Evolutionary conservation across 768 basidiomycete genomes (phyloP), one percentile per base, ranked within the genome.

Genomic region (Chlorophyllum brunneum): DNA sequence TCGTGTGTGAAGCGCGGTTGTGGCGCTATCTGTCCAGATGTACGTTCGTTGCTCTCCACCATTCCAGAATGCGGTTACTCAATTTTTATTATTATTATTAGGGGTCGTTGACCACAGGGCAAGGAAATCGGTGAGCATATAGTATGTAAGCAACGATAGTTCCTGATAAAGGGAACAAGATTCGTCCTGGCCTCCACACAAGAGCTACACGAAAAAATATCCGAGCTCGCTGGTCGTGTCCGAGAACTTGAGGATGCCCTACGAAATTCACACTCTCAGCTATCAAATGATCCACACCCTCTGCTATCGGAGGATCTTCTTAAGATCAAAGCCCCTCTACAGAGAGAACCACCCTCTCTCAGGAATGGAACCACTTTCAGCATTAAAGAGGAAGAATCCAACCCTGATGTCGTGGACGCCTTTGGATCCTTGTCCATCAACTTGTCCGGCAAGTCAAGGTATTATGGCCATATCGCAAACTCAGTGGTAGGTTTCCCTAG

Each of bases 1-100:
- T 88, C 86, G 1, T 91, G 88, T 60, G 79, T 89, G 18, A 92
- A 91, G 67, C 78, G 86, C 56, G 86, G 86, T 10, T 88, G 86
- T 61, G 84, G 82, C 44, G 83, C 87, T 51, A 90, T 92, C 56
- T 92, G 88, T 65, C 88, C 88, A 44, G 88, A 91, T 64, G 85
- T 85, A 64, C 54, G 79, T 71, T 47, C 30, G 34, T 8, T 30
- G 34, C 33, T 30, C 34, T 45, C 56, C 54, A 55, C 47, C 30
- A n/a, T 41, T 39, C 45, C 54, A 7, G 8, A 29, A 23, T 54
- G 16, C 55, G 49, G 38, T 47, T 27, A 16, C 30, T 30, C 16
- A 29, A 52, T 55, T 51, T 48, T 52, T 56, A 37, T 34, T 58
- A 72, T 54, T 51, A 47, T 53, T 56, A 36, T 37, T 58, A 73